phyloP scores from a whole-genome alignment of 352 stramenopile genomes.

The Pythium sukuiense region DNA sequence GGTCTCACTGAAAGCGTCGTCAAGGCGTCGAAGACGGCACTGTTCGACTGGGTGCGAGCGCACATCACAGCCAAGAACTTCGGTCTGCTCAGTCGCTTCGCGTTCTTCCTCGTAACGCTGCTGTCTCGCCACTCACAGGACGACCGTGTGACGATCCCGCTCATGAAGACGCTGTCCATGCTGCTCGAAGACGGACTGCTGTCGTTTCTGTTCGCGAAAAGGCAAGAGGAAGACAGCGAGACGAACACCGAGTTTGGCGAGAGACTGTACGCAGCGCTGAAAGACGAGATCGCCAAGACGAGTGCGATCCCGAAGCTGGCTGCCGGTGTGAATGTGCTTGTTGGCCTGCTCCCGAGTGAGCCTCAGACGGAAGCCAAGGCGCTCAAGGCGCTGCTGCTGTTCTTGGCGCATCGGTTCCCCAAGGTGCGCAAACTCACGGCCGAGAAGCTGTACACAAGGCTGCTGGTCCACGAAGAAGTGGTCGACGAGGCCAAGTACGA shows the following conservation, averaged over 20 bases:
- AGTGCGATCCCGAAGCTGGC: constrained; percentile 65
- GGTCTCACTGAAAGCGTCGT: constrained; percentile 94
- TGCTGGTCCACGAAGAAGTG: constrained; percentile 76
- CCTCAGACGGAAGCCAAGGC: constrained; percentile 48
- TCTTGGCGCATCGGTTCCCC: constrained; percentile 83
- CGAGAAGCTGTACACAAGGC: constrained; percentile 79
- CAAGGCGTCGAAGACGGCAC: constrained; percentile 64
- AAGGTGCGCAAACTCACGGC: constrained; percentile 83
- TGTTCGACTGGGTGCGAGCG: constrained; percentile 61
- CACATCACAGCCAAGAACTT: constrained; percentile 64
- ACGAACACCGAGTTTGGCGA: constrained; percentile 54
- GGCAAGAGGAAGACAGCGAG: constrained; percentile 30
- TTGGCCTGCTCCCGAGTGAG: constrained; percentile 72
- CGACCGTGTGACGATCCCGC: constrained; percentile 81
- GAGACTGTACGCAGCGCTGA: constrained; percentile 57
- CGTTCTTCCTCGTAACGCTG: constrained; percentile 66
- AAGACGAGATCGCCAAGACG: constrained; percentile 66
- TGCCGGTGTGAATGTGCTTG: constrained; percentile 65
- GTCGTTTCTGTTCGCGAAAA: constrained; percentile 50
- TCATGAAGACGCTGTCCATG: constrained; percentile 86
- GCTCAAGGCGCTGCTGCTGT: constrained; percentile 71
- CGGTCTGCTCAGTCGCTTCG: constrained; percentile 60
- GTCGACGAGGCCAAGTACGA: constrained; percentile 73
- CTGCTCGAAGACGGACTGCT: constrained; percentile 68
- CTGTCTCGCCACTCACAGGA: constrained; percentile 59